These are phyloP conservation scores for Ceratocystis colombiana DNA, from an alignment of 2,329 filamentous ascomycete genomes.

Conservation along the genomic window DNA sequence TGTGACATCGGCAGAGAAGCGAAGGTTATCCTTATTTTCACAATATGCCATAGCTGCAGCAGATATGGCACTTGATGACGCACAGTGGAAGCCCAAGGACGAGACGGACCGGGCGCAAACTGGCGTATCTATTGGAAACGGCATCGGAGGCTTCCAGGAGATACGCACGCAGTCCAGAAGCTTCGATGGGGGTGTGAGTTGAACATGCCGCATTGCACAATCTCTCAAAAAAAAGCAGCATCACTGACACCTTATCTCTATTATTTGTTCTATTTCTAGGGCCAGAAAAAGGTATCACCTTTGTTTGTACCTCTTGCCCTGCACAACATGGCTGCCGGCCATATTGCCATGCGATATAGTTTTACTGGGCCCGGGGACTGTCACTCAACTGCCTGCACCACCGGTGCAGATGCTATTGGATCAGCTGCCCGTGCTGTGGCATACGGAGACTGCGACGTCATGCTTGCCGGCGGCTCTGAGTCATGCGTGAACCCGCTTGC, in stretches of 20 bases:
- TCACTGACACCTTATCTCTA: constrained; percentile 5
- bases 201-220: not conserved
- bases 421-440: constrained; percentile 88
- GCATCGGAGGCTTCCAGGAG: constrained; percentile 88
- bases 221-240: not conserved
- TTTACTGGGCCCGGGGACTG: constrained; percentile 88
- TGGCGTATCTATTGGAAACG: constrained; percentile 86
- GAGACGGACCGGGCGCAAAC: constrained; percentile 59
- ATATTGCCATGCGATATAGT: constrained; percentile 85
- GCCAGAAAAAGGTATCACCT: constrained; percentile 86
- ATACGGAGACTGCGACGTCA: constrained; percentile 85
- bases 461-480: constrained; percentile 92
- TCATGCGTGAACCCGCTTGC: constrained; percentile 92
- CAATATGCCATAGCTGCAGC: constrained; percentile 85
- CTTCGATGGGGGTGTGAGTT: constrained; percentile 59
- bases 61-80: constrained; percentile 75
- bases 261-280: constrained; percentile 42
- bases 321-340: constrained; percentile 89
- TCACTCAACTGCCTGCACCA: constrained; percentile 90
- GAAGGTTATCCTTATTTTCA: constrained; percentile 81
- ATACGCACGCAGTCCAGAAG: constrained; percentile 73
- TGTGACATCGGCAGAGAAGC: constrained; percentile 41
- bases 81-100: constrained; percentile 59
- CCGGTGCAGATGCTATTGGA: constrained; percentile 85
- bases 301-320: constrained; percentile 86